Evolutionary conservation across 2,329 filamentous ascomycete genomes (phyloP).

Genomic region (Aspergillus pseudoterreus): DNA sequence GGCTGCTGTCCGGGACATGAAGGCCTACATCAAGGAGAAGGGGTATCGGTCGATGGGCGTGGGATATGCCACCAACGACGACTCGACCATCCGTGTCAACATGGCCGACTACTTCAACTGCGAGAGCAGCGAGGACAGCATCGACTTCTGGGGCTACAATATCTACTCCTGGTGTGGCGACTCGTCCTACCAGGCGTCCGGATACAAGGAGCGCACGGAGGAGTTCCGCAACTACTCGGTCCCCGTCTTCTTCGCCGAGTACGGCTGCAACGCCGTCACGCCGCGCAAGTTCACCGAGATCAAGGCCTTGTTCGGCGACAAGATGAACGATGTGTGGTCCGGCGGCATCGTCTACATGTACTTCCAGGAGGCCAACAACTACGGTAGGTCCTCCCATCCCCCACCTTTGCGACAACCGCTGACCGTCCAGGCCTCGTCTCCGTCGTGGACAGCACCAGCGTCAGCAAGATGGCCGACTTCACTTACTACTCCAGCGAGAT

Average conservation of each 20-base stretch:
- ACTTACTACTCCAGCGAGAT: conserved; percentile 66
- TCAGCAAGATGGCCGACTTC: conserved; percentile 70
- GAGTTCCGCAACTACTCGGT: conserved; percentile 88
- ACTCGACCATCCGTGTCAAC: conserved; percentile 71
- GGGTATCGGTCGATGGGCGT: conserved; percentile 76
- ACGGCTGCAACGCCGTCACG: conserved; percentile 77
- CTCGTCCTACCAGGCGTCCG: conserved; percentile 70
- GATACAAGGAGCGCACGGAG: conserved; percentile 73
- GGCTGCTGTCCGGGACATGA: conserved; percentile 91
- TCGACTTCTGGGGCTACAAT: conserved; percentile 99
- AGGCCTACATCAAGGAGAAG: conserved; percentile 80
- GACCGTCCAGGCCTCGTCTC: conserved; percentile 23
- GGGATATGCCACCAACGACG: conserved; percentile 92
- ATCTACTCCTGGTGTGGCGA: conserved; percentile 98
- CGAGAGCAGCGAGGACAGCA: conserved; percentile 59
- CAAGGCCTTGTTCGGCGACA: conserved; percentile 66
- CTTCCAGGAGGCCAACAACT: conserved; percentile 84
- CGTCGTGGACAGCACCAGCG: conserved; percentile 63
- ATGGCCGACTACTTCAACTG: conserved; percentile 95
- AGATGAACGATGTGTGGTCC: conserved; percentile 84
- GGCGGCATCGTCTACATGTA: conserved; percentile 99
- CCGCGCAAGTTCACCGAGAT: conserved; percentile 83
- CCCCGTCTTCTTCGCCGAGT: conserved; percentile 95
- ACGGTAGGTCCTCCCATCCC: conserved; percentile 51
- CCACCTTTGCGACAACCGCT: neutral